These are phyloP conservation scores for Penicillium crustosum DNA, from an alignment of 2,329 filamentous ascomycete species.

Conservation along the genomic window DNA sequence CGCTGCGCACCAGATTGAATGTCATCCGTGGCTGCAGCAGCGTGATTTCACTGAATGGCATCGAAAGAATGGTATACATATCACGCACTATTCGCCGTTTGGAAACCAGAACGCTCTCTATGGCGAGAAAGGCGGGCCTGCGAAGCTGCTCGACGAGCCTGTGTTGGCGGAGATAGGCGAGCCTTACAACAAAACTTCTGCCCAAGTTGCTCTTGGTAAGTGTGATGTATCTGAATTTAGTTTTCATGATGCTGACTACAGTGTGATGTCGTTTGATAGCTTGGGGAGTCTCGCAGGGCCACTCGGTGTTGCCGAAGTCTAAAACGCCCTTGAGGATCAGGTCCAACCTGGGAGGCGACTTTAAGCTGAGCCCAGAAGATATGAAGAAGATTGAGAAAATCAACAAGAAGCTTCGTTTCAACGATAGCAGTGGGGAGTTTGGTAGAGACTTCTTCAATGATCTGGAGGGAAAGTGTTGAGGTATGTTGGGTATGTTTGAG, in stretches of 20 bases:
- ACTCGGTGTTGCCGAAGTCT: constrained; percentile 55
- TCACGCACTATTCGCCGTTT: constrained; percentile 57
- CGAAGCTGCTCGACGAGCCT: constrained; percentile 54
- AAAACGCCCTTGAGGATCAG: constrained; percentile 48
- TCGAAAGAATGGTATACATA: constrained; percentile 51
- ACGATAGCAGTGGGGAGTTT: constrained; percentile 58
- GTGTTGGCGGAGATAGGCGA: constrained; percentile 52
- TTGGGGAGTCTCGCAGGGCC: constrained; percentile 55
- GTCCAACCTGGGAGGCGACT: constrained; percentile 52
- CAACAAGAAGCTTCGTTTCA: constrained; percentile 64
- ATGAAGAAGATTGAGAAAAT: constrained; percentile 55
- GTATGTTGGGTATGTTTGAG: neutral
- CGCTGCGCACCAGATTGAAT: constrained; percentile 53
- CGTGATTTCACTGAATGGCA: constrained; percentile 51
- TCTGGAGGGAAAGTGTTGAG: constrained; percentile 55
- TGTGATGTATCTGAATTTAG: constrained; percentile 7
- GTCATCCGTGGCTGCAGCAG: constrained; percentile 56
- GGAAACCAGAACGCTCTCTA: constrained; percentile 57
- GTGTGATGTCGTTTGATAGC: constrained; percentile 32
- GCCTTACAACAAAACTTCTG: constrained; percentile 52
- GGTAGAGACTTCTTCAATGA: constrained; percentile 60
- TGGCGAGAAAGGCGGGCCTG: constrained; percentile 42
- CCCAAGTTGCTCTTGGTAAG: constrained; percentile 52
- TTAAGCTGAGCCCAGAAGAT: constrained; percentile 59
- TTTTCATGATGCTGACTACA: neutral